Base-by-base conservation (phyloP, 2,329 filamentous ascomycete species). In the Microdochium nivale region DNA sequence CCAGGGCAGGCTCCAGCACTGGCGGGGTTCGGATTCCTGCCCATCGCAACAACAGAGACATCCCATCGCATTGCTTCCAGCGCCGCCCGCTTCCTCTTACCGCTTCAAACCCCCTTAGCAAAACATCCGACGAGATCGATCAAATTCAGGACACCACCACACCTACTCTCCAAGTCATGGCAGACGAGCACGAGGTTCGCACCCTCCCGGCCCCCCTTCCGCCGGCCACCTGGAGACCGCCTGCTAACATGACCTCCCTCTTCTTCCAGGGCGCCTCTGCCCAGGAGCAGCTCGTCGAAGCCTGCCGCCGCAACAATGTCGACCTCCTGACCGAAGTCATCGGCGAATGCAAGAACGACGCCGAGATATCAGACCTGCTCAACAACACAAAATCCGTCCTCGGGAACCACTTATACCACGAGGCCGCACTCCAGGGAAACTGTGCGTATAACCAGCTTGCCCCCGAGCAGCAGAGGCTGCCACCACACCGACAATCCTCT, bases 251-350 rank as follows among this genome's bases (percentile, higher is more conserved):
- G 14, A n/a, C 14, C 35, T 19, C 40, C 16, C 33, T 37, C n/a
- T 37, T 19, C 40, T 23, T 44, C 53, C 62, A 95, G 87, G 94
- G 92, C 67, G 92, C 92, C 60, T 88, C 88, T 54, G 82, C 84
- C 47, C 79, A 85, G 68, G 92, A 97, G 74, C 81, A 88, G 63
- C 81, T 97, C 61, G 83, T 97, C 70, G 92, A 95, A 75, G 89
- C 94, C 62, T 95, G 88, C 73, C 89, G 92, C 55, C 83, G 90
- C 64, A 92, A 97, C 78, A 96, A 97, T 72, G 84, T 84, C 59
- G 86, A 92, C 51, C 83, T 97, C 54, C 82, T 97, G 52, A 72
- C 80, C 60, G 86, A 94, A 62, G 79, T 91, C 52, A 77, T 96
- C 59, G 71, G 79, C 43, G 72, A 73, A 58, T 73, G 81, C 63